Evolutionary conservation across 345 rosid genomes (phyloP).

Genomic region (Populus davidiana): DNA sequence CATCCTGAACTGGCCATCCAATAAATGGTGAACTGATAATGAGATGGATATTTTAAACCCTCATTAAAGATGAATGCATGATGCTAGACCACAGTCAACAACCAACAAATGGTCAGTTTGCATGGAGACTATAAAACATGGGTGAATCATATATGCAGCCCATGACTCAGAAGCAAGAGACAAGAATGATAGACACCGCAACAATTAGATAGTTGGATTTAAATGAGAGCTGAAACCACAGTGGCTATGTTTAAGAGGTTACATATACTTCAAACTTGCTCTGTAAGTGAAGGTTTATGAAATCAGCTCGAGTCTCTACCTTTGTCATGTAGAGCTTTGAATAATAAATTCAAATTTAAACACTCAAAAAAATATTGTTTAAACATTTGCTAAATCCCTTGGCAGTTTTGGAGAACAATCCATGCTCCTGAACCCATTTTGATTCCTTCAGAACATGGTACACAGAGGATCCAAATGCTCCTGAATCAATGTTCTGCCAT

Average conservation of each 20-base stretch:
- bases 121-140: background rate
- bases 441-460: background rate
- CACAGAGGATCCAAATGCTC: background rate
- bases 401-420: background rate
- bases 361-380: background rate
- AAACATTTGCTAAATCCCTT: background rate
- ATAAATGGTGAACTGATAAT: background rate
- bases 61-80: background rate
- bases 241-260: background rate
- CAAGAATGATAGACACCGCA: background rate
- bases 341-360: background rate
- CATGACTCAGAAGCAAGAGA: background rate
- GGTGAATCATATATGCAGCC: background rate
- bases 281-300: background rate
- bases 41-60: background rate
- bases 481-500: background rate
- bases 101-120: background rate
- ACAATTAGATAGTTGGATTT: background rate
- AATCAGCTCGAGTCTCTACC: background rate
- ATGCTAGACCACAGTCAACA: background rate
- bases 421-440: background rate
- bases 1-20: background rate
- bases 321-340: background rate
- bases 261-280: background rate
- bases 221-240: background rate